Conservation (phyloP, 2,329 filamentous ascomycete genomes). For the Balansia obtecta region DNA sequence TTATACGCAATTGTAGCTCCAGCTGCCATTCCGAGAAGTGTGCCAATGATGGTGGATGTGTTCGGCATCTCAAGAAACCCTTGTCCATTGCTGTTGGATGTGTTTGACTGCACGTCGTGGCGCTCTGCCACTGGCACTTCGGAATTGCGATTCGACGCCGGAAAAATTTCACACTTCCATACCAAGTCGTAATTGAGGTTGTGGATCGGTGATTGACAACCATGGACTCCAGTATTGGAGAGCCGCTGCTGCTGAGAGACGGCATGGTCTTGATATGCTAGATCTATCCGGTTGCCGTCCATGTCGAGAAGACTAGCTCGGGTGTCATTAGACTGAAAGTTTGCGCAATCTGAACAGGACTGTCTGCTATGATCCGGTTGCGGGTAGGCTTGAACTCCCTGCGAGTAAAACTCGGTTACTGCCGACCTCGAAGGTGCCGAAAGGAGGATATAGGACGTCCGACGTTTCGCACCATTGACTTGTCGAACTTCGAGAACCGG, state of each 20-base stretch:
- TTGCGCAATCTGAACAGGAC: not conserved
- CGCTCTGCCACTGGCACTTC: not conserved
- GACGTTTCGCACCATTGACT: conserved; percentile 20
- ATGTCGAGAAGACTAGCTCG: conserved; percentile 57
- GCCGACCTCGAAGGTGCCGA: conserved; percentile 52
- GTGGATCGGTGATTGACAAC: not conserved
- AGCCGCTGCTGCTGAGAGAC: conserved; percentile 5
- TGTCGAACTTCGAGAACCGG: conserved; percentile 35
- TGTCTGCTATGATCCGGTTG: conserved; percentile 23
- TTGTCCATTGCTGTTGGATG: not conserved
- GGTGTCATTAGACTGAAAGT: conserved; percentile 7
- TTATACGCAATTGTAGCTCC: conserved; percentile 54
- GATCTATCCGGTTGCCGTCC: conserved; percentile 76
- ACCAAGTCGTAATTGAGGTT: not conserved
- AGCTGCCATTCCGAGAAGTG: conserved; percentile 66
- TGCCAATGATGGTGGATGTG: conserved; percentile 57
- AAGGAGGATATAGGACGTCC: conserved; percentile 46
- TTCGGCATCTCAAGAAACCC: conserved; percentile 19
- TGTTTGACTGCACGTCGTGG: not conserved
- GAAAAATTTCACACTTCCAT: not conserved
- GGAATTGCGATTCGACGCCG: not conserved
- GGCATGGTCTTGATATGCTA: conserved; percentile 40
- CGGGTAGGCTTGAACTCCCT: conserved; percentile 51
- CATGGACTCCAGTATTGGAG: not conserved
- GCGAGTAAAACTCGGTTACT: conserved; percentile 60